Evolutionary conservation across 176 grass and related monocot genomes (phyloP).

Genomic region (Carex parvula): DNA sequence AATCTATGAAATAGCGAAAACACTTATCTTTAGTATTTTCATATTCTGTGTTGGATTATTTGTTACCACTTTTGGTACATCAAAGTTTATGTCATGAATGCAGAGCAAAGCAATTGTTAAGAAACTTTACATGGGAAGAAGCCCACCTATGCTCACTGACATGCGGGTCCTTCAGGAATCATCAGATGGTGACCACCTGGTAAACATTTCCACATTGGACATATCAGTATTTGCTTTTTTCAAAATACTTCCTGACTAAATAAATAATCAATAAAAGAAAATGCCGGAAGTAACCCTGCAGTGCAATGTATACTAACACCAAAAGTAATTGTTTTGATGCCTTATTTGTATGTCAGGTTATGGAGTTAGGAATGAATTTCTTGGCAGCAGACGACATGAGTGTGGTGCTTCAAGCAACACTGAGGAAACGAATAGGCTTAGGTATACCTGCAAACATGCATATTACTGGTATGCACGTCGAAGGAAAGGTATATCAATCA

Average conservation of each 20-base stretch:
- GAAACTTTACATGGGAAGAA: constrained; percentile 94
- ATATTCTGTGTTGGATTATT: constrained; percentile 12
- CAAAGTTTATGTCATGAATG: constrained; percentile 25
- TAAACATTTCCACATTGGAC: constrained; percentile 24
- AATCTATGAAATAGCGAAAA: constrained; percentile 6
- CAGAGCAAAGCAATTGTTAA: constrained; percentile 82
- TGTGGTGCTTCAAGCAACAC: constrained; percentile 72
- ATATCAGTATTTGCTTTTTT: not conserved
- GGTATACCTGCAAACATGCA: constrained; percentile 93
- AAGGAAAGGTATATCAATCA: constrained; percentile 68
- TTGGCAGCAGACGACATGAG: constrained; percentile 91
- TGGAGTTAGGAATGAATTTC: constrained; percentile 93
- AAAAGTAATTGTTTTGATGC: constrained; percentile 17
- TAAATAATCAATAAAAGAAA: not conserved
- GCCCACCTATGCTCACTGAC: constrained; percentile 69
- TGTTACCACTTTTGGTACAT: not conserved
- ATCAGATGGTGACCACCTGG: constrained; percentile 93
- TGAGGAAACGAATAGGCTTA: constrained; percentile 67
- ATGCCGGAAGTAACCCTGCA: not conserved
- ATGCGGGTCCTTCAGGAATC: constrained; percentile 80
- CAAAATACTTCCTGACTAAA: not conserved
- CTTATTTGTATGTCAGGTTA: constrained; percentile 46
- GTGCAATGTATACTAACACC: not conserved
- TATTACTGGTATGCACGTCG: constrained; percentile 92
- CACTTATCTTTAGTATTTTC: constrained; percentile 9